phyloP scores from a whole-genome alignment of 2,329 filamentous ascomycete species.

The Fusarium sp. region DNA sequence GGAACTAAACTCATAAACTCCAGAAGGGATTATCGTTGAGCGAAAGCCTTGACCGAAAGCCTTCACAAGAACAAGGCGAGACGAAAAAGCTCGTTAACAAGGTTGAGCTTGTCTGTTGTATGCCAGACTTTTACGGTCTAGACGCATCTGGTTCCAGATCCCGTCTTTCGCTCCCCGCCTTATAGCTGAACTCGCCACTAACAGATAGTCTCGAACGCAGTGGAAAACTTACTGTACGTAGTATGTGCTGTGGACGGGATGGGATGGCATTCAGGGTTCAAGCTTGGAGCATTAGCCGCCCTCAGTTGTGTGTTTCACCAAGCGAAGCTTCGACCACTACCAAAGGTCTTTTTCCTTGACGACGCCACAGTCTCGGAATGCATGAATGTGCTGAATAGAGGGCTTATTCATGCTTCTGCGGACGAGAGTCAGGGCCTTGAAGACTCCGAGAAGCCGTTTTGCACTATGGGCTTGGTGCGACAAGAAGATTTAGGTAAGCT shows the following conservation, averaged over 20 bases:
- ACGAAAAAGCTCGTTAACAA: neutral
- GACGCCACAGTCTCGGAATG: conserved; percentile 27
- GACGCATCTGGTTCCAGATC: conserved; percentile 11
- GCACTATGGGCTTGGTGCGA: neutral
- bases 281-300: neutral
- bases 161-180: conserved; percentile 5
- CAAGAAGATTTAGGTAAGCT: neutral
- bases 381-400: conserved; percentile 3
- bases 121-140: conserved; percentile 17
- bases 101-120: conserved; percentile 14
- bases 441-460: neutral
- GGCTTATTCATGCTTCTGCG: neutral
- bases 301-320: conserved; percentile 40
- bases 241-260: neutral
- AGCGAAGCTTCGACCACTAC: conserved; percentile 12
- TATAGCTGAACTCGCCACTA: conserved; percentile 23
- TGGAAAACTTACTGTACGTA: neutral
- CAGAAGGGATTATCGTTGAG: conserved; percentile 20
- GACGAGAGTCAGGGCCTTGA: neutral
- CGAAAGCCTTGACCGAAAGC: neutral
- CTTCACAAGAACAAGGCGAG: neutral
- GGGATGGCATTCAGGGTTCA: neutral
- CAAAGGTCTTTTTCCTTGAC: conserved; percentile 4
- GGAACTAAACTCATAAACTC: neutral
- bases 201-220: neutral